Conservation (phyloP, 2,329 filamentous ascomycete species). For the Xenoacremonium recifei region DNA sequence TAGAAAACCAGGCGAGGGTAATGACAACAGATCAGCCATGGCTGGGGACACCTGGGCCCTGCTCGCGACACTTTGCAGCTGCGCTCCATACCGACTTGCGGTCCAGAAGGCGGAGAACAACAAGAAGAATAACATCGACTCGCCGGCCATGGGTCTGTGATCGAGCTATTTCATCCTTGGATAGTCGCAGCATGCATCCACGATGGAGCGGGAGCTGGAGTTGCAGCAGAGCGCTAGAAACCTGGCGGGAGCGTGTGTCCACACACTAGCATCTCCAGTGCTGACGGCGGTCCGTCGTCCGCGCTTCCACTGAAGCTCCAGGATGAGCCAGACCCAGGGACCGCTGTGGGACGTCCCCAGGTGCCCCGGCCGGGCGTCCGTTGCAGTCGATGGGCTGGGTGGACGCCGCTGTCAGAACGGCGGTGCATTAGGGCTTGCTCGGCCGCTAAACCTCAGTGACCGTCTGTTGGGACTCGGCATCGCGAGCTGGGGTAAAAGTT, state of each 20-base stretch:
- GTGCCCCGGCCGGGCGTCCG: constrained; percentile 17
- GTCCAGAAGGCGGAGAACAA: not conserved
- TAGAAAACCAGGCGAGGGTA: not conserved
- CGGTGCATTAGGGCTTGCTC: constrained; percentile 29
- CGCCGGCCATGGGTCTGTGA: no score
- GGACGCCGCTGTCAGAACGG: constrained; percentile 28
- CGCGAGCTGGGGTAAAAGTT: constrained; percentile 21
- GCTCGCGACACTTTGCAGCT: not conserved
- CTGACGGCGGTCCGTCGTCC: constrained; percentile 21
- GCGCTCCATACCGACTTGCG: not conserved
- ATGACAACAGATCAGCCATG: not conserved
- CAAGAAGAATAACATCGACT: no score
- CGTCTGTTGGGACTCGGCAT: constrained; percentile 29
- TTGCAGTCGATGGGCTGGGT: constrained; percentile 18
- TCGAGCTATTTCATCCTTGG: no score
- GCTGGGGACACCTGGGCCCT: not conserved
- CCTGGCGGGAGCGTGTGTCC: not conserved
- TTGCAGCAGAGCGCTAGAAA: not conserved
- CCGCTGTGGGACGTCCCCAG: no score
- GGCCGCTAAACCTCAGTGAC: constrained; percentile 31
- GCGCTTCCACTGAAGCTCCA: constrained; percentile 23
- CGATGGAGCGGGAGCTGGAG: no score
- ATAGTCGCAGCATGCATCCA: no score
- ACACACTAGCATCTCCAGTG: not conserved
- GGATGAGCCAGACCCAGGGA: no score